Evolutionary conservation across 192 early-diverging fungal species (phyloP), one percentile per base, ranked within the genome.

Genomic region (Martensiomyces pterosporus): DNA sequence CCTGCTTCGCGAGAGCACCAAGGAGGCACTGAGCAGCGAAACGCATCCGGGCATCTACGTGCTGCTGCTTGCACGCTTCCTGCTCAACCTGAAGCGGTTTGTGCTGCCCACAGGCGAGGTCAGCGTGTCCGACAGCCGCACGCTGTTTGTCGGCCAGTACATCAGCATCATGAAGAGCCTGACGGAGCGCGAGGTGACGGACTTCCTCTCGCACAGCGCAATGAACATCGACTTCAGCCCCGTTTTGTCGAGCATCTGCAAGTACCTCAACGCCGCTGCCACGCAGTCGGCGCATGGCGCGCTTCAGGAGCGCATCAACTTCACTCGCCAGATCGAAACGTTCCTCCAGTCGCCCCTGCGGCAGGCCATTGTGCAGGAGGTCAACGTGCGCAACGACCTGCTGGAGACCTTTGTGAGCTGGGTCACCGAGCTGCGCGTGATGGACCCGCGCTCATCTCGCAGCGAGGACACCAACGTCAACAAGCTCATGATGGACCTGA

Each of bases 61-160:
- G 67, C 49, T 69, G 45, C 67, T 75, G 54, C 45, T 75, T n/a
- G 67, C 68, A 25, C 66, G 67, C 21, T 67, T 60, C 35, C 39
- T 69, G 46, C 45, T 65, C 26, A 69, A 60, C 51, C 64, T 78
- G 50, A 61, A 62, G 44, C 65, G 76, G 18, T 78, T 78, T 39
- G 65, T 78, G 54, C 61, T 44, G 35, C 42, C 65, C 3, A 60
- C 55, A 3, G 76, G 76, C 51, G 76, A 78, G 22, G 65, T 75
- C 53, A 67, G 47, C 25, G 65, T 67, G 15, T 67, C 65, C 1
- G 72, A 75, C 37, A 75, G 72, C 42, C 72, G 67, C 49, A 75
- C 72, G 38, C 47, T 75, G 36, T 75, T 69, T 60, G 67, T 75
- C 41, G 67, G 72, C 43, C 72, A 75, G 61, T 69, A 60, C n/a